These are phyloP conservation scores for Wickerhamomyces sp. DNA, from an alignment of 1,139 yeast species.

Conservation along the genomic window DNA sequence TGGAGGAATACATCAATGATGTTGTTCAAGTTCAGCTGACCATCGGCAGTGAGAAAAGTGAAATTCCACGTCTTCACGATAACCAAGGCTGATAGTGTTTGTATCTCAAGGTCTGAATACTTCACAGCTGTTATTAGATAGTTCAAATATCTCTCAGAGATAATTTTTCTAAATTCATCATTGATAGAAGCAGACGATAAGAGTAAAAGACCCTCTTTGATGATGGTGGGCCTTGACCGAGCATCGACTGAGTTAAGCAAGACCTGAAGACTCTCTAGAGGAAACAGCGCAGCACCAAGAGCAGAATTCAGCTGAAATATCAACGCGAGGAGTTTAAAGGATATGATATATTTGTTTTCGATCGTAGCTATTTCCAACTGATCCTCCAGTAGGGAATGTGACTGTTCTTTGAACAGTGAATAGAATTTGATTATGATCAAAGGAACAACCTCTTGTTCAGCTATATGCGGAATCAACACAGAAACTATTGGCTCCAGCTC, in stretches of 20 bases:
- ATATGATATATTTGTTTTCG: slow-evolving; percentile 8
- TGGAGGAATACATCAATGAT: slow-evolving; percentile 24
- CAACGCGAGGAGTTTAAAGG: slow-evolving; percentile 14
- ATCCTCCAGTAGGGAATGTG: slow-evolving; percentile 14
- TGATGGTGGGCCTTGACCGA: slow-evolving; percentile 5
- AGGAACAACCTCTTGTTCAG: slow-evolving; percentile 6
- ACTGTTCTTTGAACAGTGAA: slow-evolving; percentile 6
- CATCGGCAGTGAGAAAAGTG: slow-evolving; percentile 25
- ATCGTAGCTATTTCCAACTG: slow-evolving; percentile 16
- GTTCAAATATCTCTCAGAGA: slow-evolving; percentile 29
- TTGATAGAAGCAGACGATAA: slow-evolving; percentile 31
- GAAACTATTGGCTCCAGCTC: slow-evolving; percentile 12
- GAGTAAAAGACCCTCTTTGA: slow-evolving; percentile 14
- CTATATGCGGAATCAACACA: slow-evolving; percentile 10
- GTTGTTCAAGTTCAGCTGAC: slow-evolving; percentile 21
- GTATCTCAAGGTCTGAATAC: slow-evolving; percentile 20
- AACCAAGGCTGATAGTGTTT: slow-evolving; percentile 33
- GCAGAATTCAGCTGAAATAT: slow-evolving; percentile 12
- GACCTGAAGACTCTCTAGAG: slow-evolving; percentile 11
- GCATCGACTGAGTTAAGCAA: slow-evolving; percentile 9
- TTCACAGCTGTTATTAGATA: slow-evolving; percentile 27
- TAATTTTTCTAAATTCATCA: slow-evolving; percentile 35
- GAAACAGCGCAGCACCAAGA: slow-evolving; percentile 10
- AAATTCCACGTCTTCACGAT: slow-evolving; percentile 42
- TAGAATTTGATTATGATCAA: slow-evolving; percentile 13